These are phyloP conservation scores for Aspergillus amoenus DNA, from an alignment of 2,329 filamentous ascomycete genomes.

Conservation along the genomic window DNA sequence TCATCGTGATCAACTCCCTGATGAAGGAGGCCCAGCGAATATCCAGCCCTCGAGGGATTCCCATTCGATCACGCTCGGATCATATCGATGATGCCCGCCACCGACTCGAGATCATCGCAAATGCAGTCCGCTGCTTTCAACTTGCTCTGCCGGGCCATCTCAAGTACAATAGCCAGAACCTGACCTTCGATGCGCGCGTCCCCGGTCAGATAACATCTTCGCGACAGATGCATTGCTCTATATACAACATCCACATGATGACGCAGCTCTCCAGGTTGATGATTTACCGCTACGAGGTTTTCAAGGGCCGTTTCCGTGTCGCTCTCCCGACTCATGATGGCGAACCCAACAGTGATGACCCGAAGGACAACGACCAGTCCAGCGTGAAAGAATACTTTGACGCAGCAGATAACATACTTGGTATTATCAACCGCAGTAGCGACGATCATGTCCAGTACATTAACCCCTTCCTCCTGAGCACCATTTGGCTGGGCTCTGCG, in stretches of 20 bases:
- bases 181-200: slow-evolving; percentile 24
- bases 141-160: slow-evolving; percentile 30
- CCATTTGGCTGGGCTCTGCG: slow-evolving; percentile 34
- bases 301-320: background rate
- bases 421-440: slow-evolving; percentile 27
- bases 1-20: slow-evolving; percentile 41
- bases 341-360: background rate
- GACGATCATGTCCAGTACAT: slow-evolving; percentile 29
- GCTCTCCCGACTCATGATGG: background rate
- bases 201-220: background rate
- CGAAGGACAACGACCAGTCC: background rate
- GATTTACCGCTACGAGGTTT: background rate
- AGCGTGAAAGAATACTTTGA: background rate
- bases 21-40: slow-evolving; percentile 38
- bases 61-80: background rate
- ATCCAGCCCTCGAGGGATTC: background rate
- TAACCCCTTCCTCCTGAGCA: slow-evolving; percentile 35
- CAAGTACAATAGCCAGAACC: slow-evolving; percentile 30
- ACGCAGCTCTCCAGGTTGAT: background rate
- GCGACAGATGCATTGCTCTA: background rate
- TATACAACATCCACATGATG: background rate
- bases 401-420: background rate
- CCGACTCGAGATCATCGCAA: slow-evolving; percentile 31
- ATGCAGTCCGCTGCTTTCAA: slow-evolving; percentile 32
- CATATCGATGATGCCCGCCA: slow-evolving; percentile 17